These are phyloP conservation scores for Lasiodiplodia theobromae DNA, from an alignment of 2,329 filamentous ascomycete genomes.

Conservation along the genomic window DNA sequence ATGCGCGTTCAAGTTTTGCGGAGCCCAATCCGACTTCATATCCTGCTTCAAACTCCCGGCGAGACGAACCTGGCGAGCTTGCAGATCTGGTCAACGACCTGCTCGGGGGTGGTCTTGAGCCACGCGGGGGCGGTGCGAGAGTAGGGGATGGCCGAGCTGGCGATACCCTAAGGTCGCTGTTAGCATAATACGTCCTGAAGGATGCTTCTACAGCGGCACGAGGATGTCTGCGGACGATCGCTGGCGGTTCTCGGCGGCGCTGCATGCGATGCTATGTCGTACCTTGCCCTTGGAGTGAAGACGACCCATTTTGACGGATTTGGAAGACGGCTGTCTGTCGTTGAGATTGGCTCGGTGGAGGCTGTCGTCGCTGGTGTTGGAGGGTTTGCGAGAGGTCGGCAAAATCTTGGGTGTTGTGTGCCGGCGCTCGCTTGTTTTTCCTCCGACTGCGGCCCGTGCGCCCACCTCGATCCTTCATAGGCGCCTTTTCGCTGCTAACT, in stretches of 20 bases:
- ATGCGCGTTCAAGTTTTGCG: not conserved
- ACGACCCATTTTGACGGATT: slow-evolving; percentile 79
- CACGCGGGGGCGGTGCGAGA: slow-evolving; percentile 90
- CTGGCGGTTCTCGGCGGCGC: not conserved
- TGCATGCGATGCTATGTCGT: not conserved
- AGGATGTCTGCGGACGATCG: not conserved
- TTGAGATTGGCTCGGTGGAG: slow-evolving; percentile 37
- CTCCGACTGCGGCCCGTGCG: slow-evolving; percentile 14
- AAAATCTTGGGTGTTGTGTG: slow-evolving; percentile 27
- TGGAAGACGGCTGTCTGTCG: slow-evolving; percentile 25
- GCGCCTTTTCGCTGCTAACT: not conserved
- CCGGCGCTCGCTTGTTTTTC: slow-evolving; percentile 36
- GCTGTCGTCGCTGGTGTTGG: slow-evolving; percentile 27
- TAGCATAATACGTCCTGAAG: not conserved
- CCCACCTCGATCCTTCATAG: slow-evolving; percentile 10
- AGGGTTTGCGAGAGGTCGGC: slow-evolving; percentile 26
- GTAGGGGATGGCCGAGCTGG: slow-evolving; percentile 94
- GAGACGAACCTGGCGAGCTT: slow-evolving; percentile 72
- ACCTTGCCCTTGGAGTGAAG: slow-evolving; percentile 81
- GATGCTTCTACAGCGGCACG: not conserved
- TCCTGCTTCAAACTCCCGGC: slow-evolving; percentile 1
- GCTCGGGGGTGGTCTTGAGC: slow-evolving; percentile 98
- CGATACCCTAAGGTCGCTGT: slow-evolving; percentile 88
- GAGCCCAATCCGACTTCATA: not conserved
- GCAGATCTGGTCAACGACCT: slow-evolving; percentile 99